Conservation (phyloP, 2,329 filamentous ascomycete genomes). For the Shiraia bambusicola region DNA sequence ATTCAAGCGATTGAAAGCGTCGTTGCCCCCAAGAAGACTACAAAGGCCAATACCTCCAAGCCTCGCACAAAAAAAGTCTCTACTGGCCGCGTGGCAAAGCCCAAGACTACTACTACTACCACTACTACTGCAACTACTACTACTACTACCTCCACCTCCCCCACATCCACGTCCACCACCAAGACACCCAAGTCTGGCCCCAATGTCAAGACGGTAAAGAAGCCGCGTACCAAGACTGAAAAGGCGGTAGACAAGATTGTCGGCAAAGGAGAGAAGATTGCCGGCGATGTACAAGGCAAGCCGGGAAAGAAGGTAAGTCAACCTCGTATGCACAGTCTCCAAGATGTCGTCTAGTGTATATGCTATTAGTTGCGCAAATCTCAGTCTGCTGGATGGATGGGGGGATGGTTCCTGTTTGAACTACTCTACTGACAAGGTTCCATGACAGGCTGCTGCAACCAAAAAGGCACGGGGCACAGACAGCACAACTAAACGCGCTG, state of each 20-base stretch:
- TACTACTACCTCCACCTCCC: slow-evolving; percentile 10
- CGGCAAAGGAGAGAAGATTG: slow-evolving; percentile 25
- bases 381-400: no score
- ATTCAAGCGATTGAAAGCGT: slow-evolving; percentile 53
- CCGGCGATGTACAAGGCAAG: slow-evolving; percentile 26
- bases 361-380: no score
- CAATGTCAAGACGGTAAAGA: slow-evolving; percentile 25
- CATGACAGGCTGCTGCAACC: slow-evolving; percentile 12
- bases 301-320: slow-evolving; percentile 33
- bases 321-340: neutral
- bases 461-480: slow-evolving; percentile 13
- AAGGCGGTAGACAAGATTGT: slow-evolving; percentile 31
- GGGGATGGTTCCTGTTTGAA: no score
- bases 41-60: slow-evolving; percentile 43
- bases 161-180: slow-evolving; percentile 2
- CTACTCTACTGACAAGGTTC: no score
- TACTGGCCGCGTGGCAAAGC: slow-evolving; percentile 30
- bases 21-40: slow-evolving; percentile 43
- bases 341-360: neutral
- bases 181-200: slow-evolving; percentile 12
- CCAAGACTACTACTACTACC: slow-evolving; percentile 15
- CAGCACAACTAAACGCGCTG: slow-evolving; percentile 8
- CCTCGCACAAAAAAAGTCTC: slow-evolving; percentile 43
- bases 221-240: slow-evolving; percentile 30
- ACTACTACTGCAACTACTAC: slow-evolving; percentile 9